Conservation (phyloP, 2,329 filamentous ascomycete genomes). For the Cladophialophora chaetospira region DNA sequence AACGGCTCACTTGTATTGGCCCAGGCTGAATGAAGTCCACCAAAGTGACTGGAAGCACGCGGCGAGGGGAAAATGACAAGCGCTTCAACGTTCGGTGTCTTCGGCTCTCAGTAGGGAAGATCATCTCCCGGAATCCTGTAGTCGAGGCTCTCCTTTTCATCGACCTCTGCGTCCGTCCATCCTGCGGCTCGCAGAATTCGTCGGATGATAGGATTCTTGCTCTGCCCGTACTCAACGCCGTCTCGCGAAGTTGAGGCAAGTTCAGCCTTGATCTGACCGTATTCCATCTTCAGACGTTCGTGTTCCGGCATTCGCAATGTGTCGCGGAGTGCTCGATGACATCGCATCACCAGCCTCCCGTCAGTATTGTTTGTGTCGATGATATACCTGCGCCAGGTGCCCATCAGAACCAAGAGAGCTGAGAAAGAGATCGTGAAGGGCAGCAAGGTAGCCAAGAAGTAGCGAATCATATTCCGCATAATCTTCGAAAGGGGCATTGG, state of each 20-base stretch:
- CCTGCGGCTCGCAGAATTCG: constrained; percentile 24
- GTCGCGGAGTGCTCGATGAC: constrained; percentile 29
- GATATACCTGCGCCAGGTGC: background rate
- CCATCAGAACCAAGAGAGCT: background rate
- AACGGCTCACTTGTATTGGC: no score
- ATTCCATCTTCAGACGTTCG: constrained; percentile 25
- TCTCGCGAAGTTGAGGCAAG: constrained; percentile 29
- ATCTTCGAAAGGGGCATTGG: background rate
- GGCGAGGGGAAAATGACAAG: no score
- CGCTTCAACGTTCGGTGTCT: no score
- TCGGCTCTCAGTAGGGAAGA: background rate
- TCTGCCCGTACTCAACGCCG: constrained; percentile 25
- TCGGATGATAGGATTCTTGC: constrained; percentile 25
- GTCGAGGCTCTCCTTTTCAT: constrained; percentile 14
- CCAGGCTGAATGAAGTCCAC: no score
- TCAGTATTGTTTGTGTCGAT: constrained; percentile 9
- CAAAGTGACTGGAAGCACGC: background rate
- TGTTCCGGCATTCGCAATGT: constrained; percentile 21
- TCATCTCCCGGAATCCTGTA: background rate
- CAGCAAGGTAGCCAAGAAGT: background rate
- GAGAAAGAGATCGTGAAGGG: background rate
- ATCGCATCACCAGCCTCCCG: constrained; percentile 24
- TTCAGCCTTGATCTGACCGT: constrained; percentile 30
- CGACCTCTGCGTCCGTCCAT: constrained; percentile 23
- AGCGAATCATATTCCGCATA: background rate